These are phyloP conservation scores for Wickerhamomyces alni DNA, from an alignment of 805 yeast species.

Conservation along the genomic window DNA sequence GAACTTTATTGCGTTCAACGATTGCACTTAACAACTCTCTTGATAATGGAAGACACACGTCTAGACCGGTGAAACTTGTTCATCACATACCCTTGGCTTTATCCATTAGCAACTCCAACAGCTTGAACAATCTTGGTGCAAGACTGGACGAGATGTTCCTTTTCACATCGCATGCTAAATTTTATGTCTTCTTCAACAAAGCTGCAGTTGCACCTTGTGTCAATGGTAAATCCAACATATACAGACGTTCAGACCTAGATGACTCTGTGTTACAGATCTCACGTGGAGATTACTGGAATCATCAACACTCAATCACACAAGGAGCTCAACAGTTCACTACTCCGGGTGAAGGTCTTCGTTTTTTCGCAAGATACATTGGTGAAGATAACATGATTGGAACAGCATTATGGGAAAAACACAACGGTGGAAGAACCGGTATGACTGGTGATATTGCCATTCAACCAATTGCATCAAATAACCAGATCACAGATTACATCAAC, in stretches of 20 bases:
- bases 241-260: conserved; percentile 62
- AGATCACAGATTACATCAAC: conserved; percentile 48
- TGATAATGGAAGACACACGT: conserved; percentile 41
- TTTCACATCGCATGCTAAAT: conserved; percentile 78
- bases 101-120: conserved; percentile 22
- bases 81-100: conserved; percentile 78
- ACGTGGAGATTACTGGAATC: conserved; percentile 22
- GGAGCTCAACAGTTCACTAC: conserved; percentile 25
- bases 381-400: conserved; percentile 93
- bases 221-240: conserved; percentile 82
- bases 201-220: conserved; percentile 81
- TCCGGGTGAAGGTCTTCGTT: conserved; percentile 47
- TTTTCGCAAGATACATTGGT: conserved; percentile 78
- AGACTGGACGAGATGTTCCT: conserved; percentile 80
- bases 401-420: conserved; percentile 69
- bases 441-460: conserved; percentile 77
- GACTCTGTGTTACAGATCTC: conserved; percentile 42
- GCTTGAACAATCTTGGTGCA: conserved; percentile 41
- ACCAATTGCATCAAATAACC: conserved; percentile 41
- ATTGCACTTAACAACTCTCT: conserved; percentile 39
- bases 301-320: conserved; percentile 29
- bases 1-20: conserved; percentile 62
- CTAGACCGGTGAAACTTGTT: conserved; percentile 53
- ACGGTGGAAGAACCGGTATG: conserved; percentile 67
- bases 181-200: conserved; percentile 73